These are phyloP conservation scores for Hordeum marinum DNA, from an alignment of 176 grass and related monocot species.

Conservation along the genomic window DNA sequence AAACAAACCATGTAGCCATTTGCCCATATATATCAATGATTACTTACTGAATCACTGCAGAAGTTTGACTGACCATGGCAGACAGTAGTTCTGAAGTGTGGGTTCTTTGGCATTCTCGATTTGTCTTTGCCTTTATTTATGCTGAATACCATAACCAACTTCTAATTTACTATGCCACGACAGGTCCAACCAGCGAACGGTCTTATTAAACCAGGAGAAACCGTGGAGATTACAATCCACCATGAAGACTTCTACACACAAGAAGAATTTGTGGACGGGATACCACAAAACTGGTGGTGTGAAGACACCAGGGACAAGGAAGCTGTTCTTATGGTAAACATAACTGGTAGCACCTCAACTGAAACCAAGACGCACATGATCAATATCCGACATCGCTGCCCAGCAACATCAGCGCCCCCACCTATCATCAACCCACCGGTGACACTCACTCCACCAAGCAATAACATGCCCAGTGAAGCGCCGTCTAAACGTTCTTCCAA, in stretches of 20 bases:
- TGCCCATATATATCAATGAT: background rate
- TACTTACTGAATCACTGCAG: background rate
- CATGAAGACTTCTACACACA: constrained; percentile 81
- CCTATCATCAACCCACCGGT: constrained; percentile 13
- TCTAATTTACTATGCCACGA: background rate
- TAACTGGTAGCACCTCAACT: constrained; percentile 65
- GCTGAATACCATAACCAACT: background rate
- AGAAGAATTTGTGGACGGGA: constrained; percentile 83
- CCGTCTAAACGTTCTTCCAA: constrained; percentile 52
- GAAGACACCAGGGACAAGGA: constrained; percentile 86
- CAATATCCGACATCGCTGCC: constrained; percentile 60
- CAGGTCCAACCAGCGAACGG: constrained; percentile 76
- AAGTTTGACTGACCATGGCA: constrained; percentile 9
- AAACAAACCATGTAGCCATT: background rate
- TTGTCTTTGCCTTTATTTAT: constrained; percentile 4
- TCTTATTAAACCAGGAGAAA: constrained; percentile 70
- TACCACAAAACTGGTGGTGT: constrained; percentile 92
- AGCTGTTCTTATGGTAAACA: constrained; percentile 48
- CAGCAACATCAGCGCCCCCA: constrained; percentile 31
- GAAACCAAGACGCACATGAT: constrained; percentile 55
- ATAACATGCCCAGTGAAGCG: constrained; percentile 26
- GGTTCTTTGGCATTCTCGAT: background rate
- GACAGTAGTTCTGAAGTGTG: background rate
- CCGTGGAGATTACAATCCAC: constrained; percentile 65
- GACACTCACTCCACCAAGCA: background rate